Evolutionary conservation across 495 filamentous ascomycete genomes (phyloP), one percentile per base, ranked within the genome.

Genomic region (Hypomontagnella monticulosa): DNA sequence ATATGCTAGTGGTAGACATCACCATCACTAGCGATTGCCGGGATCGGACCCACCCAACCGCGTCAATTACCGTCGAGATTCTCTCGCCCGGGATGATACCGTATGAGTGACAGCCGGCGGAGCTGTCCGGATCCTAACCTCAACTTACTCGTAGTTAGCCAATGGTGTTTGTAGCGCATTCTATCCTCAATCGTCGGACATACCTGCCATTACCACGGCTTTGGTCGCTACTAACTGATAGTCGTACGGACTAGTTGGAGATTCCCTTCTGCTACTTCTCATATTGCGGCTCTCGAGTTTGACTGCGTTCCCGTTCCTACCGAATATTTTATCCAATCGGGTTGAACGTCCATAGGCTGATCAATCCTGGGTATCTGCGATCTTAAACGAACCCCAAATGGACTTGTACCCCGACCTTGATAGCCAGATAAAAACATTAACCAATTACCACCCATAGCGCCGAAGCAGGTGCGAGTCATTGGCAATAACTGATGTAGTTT

Each of bases 41-140:
- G 50, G 40, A 23, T 4, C 43, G 3, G 20, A 50, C n/a, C 11
- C 27, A 16, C 15, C 52, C 60, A 63, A 51, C 46, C 10, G 16
- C 19, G 20, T 49, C 4, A 16, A 49, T 30, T 58, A 32, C 44
- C 42, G 34, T 37, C 9, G 51, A 43, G 7, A 34, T 20, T 49
- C 34, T 32, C 32, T 27, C 34, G 18, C 49, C 43, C 60, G 43
- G 36, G 16, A 63, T 57, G 44, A 44, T 57, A 50, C 44, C 15
- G 19, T 30, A 63, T n/a, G 19, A 6, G 19, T 15, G 40, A 51
- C 23, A 37, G 5, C 60, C 34, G 42, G 42, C 8, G 23, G 19
- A 14, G n/a, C 32, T 48, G 37, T 47, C 42, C 34, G 37, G 18
- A 34, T 55, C 16, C 18, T 43, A 32, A 49, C 11, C 18, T 7